Evolutionary conservation across 108 stramenopile genomes (phyloP), one percentile per base, ranked within the genome.

Genomic region (Seminavis robusta): DNA sequence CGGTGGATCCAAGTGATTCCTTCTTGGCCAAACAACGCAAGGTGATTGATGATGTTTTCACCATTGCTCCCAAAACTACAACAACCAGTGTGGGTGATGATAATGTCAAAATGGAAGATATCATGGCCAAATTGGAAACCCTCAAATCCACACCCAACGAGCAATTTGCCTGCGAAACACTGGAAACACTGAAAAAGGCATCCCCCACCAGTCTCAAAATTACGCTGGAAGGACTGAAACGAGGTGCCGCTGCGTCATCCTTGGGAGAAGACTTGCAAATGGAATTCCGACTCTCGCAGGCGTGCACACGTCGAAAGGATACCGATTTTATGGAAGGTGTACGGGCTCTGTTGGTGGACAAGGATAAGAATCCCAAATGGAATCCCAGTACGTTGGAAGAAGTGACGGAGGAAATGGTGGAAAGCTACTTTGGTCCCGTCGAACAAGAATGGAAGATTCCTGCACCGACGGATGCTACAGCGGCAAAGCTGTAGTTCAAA

Each of bases 241-340:
- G 84, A 41, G 89, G 84, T 10, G 52, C 61, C 0, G 47, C 44
- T 5, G 29, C 39, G 31, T 28, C 50, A 11, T 53, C 45, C 25
- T 56, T 94, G 31, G 84, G 49, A 0, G 86, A 92, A 42, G 70
- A 61, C 20, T 59, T 94, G 44, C 56, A 69, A 56, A 88, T 90
- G 88, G 97, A 96, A 61, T 94, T 77, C 55, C 68, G 92, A 53
- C 78, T 96, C 60, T 67, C 67, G 10, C 76, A 79, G 51, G 73
- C 71, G 5, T 86, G 75, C 43, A 67, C 83, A 61, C 65, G 50
- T 52, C 53, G 55, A 23, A 28, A 41, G 5, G 70, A 58, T 0
- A 59, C 59, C 24, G 98, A 99, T 60, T 99, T 99, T 73, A 90
- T 83, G 57, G 96, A 97, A 61, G 98, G 98, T 3, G 88, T 99